Evolutionary conservation across 73 alveolate species (phyloP).

Genomic region (Paramecium octaurelia): DNA sequence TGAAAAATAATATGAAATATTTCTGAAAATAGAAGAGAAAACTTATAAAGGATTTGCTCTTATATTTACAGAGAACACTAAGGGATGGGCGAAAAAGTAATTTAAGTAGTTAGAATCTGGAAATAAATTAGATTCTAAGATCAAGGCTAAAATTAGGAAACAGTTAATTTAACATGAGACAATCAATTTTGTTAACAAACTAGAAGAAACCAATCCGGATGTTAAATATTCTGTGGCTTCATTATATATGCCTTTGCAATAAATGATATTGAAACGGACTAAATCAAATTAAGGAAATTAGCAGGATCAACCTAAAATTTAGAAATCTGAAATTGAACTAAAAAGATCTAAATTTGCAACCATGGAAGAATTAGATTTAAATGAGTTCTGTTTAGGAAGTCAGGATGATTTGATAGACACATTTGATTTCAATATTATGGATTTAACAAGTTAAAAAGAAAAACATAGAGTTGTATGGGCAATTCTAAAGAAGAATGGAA

Average conservation of each 20-base stretch:
- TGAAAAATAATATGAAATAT: not conserved
- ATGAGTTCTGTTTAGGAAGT: not conserved
- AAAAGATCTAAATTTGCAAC: not conserved
- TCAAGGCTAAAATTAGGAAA: slow-evolving; percentile 4
- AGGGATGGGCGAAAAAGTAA: slow-evolving; percentile 5
- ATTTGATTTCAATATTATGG: slow-evolving; percentile 38
- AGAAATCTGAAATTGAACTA: not conserved
- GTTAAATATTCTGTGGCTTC: slow-evolving; percentile 22
- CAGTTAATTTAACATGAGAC: slow-evolving; percentile 22
- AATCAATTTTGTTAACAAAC: not conserved
- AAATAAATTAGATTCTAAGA: not conserved
- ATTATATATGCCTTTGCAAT: not conserved
- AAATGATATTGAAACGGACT: not conserved
- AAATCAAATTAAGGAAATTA: not conserved
- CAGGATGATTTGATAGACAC: slow-evolving; percentile 22
- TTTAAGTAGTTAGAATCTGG: not conserved
- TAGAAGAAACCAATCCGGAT: slow-evolving; percentile 35
- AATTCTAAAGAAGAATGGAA: slow-evolving; percentile 6
- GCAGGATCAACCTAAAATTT: not conserved
- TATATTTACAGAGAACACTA: not conserved
- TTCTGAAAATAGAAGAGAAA: not conserved
- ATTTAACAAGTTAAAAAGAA: not conserved
- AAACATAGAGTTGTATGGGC: slow-evolving; percentile 58
- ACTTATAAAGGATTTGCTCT: not conserved
- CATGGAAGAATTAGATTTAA: not conserved